Evolutionary conservation across 148 eudicot species (phyloP).

Genomic region (Fallopia convolvulus): DNA sequence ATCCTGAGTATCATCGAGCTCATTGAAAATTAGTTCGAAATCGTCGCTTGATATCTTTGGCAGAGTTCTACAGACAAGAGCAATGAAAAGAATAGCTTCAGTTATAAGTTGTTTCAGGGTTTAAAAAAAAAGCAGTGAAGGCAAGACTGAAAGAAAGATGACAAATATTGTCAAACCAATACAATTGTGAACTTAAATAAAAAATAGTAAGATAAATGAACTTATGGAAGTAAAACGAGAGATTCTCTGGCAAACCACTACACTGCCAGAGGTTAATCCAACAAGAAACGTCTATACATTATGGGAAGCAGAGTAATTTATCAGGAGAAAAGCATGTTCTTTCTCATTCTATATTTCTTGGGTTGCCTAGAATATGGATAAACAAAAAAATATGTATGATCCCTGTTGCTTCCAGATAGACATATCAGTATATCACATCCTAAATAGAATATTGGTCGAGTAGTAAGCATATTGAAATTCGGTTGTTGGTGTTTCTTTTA

Average conservation of each 20-base stretch:
- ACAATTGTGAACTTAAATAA: not conserved
- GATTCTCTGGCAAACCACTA: not conserved
- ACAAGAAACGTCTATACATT: too few species aligned
- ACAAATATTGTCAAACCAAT: not conserved
- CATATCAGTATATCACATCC: not conserved
- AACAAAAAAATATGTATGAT: too few species aligned
- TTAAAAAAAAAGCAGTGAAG: not conserved
- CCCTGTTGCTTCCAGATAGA: too few species aligned
- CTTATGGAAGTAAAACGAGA: not conserved
- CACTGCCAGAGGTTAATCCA: too few species aligned
- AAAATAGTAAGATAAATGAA: not conserved
- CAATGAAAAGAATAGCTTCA: not conserved
- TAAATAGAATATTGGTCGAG: not conserved
- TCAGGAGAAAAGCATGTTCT: too few species aligned
- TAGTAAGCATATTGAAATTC: not conserved
- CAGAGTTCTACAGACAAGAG: constrained; percentile 47
- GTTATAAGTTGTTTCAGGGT: not conserved
- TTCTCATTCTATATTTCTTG: too few species aligned
- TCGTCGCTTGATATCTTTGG: constrained; percentile 84
- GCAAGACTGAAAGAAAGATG: not conserved
- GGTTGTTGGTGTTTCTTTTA: not conserved
- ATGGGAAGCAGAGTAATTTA: too few species aligned
- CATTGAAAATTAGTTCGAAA: constrained; percentile 75
- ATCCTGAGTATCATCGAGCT: constrained; percentile 81
- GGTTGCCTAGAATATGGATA: too few species aligned